Evolutionary conservation across 495 filamentous ascomycete genomes (phyloP).

Genomic region (Penicillium lividum): DNA sequence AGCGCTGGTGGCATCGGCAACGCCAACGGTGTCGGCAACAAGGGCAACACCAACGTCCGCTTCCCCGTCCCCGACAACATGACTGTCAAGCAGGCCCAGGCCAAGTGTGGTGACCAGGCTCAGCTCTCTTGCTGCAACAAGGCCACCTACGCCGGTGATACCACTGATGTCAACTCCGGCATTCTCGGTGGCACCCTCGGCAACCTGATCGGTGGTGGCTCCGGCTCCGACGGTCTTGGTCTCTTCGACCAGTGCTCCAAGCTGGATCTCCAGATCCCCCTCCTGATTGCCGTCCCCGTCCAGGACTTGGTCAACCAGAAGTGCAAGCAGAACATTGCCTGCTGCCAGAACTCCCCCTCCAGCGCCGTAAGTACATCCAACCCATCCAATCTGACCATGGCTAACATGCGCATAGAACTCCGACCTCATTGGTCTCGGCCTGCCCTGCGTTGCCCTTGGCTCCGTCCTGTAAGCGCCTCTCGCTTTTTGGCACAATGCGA

Average conservation of each 20-base stretch:
- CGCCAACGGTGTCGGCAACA: constrained; percentile 24
- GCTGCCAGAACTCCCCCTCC: constrained; percentile 48
- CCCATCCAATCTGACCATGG: not conserved
- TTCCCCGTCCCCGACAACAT: constrained; percentile 42
- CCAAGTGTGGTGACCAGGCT: constrained; percentile 52
- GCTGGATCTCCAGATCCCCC: constrained; percentile 34
- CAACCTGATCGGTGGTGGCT: constrained; percentile 36
- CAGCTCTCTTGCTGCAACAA: constrained; percentile 53
- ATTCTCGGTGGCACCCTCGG: constrained; percentile 31
- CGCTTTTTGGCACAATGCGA: constrained; percentile 19
- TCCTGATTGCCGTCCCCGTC: constrained; percentile 34
- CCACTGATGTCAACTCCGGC: constrained; percentile 32
- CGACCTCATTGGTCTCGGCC: constrained; percentile 45
- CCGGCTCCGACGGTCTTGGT: constrained; percentile 37
- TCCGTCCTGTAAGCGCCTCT: constrained; percentile 46
- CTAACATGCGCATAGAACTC: constrained; percentile 21
- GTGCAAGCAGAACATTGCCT: constrained; percentile 57
- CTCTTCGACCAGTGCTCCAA: constrained; percentile 44
- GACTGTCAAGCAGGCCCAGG: constrained; percentile 49
- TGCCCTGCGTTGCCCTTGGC: constrained; percentile 54
- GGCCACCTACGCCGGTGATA: constrained; percentile 46
- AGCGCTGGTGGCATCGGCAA: constrained; percentile 23
- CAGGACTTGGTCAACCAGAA: constrained; percentile 48
- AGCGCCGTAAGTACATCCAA: constrained; percentile 33
- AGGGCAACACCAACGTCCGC: constrained; percentile 25